Conservation (phyloP, 345 rosid genomes). For the Rhizophora apiculata region DNA sequence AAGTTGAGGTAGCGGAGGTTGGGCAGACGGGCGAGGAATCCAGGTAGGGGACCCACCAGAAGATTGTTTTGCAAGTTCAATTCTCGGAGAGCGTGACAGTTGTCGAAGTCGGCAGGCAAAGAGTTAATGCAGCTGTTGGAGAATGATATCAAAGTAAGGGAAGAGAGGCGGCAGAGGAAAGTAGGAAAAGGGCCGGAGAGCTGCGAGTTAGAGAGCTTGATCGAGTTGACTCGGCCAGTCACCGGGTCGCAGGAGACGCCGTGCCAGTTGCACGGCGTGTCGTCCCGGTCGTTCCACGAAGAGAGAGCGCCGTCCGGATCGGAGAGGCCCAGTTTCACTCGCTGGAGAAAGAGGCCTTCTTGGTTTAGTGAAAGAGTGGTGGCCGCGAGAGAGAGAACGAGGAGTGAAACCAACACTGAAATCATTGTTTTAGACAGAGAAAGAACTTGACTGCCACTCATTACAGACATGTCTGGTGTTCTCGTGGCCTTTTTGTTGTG, state of each 20-base stretch:
- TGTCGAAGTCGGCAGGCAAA: constrained; percentile 44
- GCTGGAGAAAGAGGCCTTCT: constrained; percentile 72
- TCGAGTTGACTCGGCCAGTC: constrained; percentile 41
- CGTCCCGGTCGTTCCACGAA: constrained; percentile 65
- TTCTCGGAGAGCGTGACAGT: constrained; percentile 42
- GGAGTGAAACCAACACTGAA: constrained; percentile 25
- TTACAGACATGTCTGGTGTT: no score
- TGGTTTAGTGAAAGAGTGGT: constrained; percentile 44
- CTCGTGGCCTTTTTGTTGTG: no score
- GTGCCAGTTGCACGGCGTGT: constrained; percentile 66
- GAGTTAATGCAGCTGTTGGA: constrained; percentile 56
- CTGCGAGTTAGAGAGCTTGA: constrained; percentile 45
- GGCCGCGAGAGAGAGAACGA: constrained; percentile 15
- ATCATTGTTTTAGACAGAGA: constrained; percentile 28
- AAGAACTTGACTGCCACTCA: no score
- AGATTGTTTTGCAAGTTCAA: constrained; percentile 47
- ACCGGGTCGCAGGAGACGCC: constrained; percentile 58
- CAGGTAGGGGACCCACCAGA: constrained; percentile 55
- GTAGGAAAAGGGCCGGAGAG: constrained; percentile 77
- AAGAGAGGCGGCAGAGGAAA: constrained; percentile 67
- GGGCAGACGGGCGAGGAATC: constrained; percentile 45
- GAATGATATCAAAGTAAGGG: constrained; percentile 45
- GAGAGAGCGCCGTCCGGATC: constrained; percentile 55
- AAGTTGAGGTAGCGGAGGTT: constrained; percentile 42
- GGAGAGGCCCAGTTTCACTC: constrained; percentile 51